Conservation (phyloP, 2,329 filamentous ascomycete genomes). For the Fusarium illudens region DNA sequence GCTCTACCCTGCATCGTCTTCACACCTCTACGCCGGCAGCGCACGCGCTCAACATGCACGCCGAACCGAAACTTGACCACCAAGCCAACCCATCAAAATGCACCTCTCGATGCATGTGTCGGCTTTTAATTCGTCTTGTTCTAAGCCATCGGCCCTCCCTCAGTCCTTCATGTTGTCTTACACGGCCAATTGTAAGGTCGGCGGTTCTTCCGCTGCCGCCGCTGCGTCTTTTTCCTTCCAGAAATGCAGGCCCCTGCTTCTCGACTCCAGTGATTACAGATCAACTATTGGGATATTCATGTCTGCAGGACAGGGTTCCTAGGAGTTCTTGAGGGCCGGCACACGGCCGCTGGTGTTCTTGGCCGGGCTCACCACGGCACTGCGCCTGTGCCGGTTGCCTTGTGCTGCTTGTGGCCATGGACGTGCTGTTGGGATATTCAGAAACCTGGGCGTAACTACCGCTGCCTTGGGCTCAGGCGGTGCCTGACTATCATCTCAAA, state of each 20-base stretch:
- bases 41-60: conserved; percentile 28
- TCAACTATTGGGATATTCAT: conserved; percentile 2
- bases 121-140: conserved; percentile 31
- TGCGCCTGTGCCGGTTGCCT: conserved; percentile 11
- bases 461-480: background rate
- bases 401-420: conserved; percentile 12
- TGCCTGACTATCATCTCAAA: conserved; percentile 25
- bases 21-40: conserved; percentile 12
- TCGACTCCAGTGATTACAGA: background rate
- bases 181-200: conserved; percentile 27
- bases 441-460: background rate
- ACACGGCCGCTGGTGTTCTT: background rate
- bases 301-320: background rate
- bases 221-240: conserved; percentile 25
- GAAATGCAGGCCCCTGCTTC: conserved; percentile 13
- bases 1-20: conserved; percentile 19
- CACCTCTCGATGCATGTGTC: conserved; percentile 35
- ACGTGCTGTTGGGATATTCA: background rate
- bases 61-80: conserved; percentile 21
- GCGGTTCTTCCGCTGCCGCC: conserved; percentile 7
- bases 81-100: conserved; percentile 33
- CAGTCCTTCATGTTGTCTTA: conserved; percentile 7
- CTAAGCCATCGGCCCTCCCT: conserved; percentile 18
- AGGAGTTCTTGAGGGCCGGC: background rate
- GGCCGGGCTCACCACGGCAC: conserved; percentile 9